A percentile compares a stretch with the other conserved stretches of the same genome.
phyloP scores from a whole-genome alignment of 2,329 filamentous ascomycete genomes.

The Trichoderma sp. region DNA sequence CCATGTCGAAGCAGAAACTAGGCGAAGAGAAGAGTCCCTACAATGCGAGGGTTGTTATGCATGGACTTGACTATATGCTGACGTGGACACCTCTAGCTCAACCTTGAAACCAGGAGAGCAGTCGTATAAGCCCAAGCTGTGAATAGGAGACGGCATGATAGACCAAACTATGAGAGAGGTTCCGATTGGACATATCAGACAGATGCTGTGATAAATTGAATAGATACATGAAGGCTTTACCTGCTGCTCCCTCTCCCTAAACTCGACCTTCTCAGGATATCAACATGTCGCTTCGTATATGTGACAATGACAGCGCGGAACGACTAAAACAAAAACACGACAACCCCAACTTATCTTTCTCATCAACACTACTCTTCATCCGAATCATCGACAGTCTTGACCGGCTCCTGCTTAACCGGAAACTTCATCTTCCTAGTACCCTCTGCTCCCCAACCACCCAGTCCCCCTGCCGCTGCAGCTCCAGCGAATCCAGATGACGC shows the following conservation, averaged over 20 bases:
- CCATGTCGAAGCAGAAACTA: background rate
- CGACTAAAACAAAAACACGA: background rate
- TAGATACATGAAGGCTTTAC: background rate
- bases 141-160: background rate
- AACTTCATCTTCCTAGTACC: constrained; percentile 40
- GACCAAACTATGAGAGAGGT: background rate
- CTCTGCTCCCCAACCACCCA: constrained; percentile 39
- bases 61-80: background rate
- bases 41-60: background rate
- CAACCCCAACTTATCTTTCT: background rate
- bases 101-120: background rate
- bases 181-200: background rate
- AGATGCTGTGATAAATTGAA: background rate
- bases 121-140: background rate
- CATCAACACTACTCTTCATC: background rate
- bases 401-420: constrained; percentile 30
- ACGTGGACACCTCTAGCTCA: background rate
- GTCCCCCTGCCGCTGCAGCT: constrained; percentile 32
- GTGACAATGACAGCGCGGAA: background rate
- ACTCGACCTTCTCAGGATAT: background rate
- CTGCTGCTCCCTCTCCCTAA: background rate
- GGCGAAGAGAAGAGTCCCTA: background rate
- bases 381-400: constrained; percentile 5
- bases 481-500: constrained; percentile 35
- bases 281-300: background rate